Base-by-base conservation (phyloP, 495 filamentous ascomycete genomes). In the Penicillium pancosmium region DNA sequence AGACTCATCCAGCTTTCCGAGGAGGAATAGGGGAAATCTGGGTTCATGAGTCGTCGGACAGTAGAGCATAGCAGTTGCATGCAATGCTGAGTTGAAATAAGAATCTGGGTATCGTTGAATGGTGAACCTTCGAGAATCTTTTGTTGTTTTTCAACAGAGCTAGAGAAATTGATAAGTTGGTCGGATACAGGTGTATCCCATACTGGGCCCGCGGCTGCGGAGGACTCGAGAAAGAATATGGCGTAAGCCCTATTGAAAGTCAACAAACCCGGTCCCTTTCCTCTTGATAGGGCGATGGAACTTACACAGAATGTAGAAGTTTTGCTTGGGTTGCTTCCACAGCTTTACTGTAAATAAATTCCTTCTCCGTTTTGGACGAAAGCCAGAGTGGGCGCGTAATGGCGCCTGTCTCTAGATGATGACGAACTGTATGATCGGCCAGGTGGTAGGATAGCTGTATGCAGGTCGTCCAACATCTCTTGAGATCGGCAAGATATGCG, bases 181-280 rank as follows among this genome's bases (percentile, higher is more conserved):
- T 46, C n/a, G 5, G 59, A 50, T 18, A 35, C n/a, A 5, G 59
- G 49, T 15, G 33, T 23, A 31, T 59, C 35, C 1, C 27, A 50
- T 18, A 50, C 18, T 2, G 13, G 34, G 15, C 33, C 52, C 35
- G 56, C 50, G 13, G 48, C 44, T 47, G 68, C 68, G 44, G 33
- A 51, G 5, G 64, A 64, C 53, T 73, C 68, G 3, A 73, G 68
- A 47, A 73, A 73, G 53, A 68, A 69, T 34, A 69, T 60, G 3
- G 63, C 59, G 33, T 70, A 67, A 41, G 68, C 65, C 31, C 70
- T 73, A 46, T 12, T 34, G 4, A 4, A 9, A 31, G 34, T 67
- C 46, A 61, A 57, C 38, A 1, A 50, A 23, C 33, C 25, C 11
- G 21, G 2, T n/a, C 12, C 5, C 2, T 36, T 36, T 23, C 23